Conservation (phyloP, 129 eudicot genomes). For the Flaveria sonorensis region DNA sequence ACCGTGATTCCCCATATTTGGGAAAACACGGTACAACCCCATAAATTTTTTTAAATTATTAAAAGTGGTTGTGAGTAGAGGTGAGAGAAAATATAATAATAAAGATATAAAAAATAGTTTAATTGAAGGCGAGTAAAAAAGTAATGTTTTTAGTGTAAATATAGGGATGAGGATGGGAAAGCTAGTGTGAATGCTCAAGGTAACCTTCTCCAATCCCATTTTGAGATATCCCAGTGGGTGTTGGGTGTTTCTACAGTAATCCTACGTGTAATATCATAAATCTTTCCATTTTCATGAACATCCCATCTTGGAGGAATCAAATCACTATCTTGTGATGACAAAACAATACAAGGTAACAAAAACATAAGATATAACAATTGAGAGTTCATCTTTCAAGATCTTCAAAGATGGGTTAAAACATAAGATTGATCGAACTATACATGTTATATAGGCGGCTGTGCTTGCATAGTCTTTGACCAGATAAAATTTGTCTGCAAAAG, state of each 20-base stretch:
- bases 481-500: neutral
- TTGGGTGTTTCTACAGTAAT: slow-evolving; percentile 49
- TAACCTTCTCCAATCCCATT: slow-evolving; percentile 42
- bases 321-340: slow-evolving; percentile 23
- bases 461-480: neutral
- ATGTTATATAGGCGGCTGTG: slow-evolving; percentile 7
- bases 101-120: no score
- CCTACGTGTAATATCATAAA: slow-evolving; percentile 70
- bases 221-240: slow-evolving; percentile 41
- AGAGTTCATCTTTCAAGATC: slow-evolving; percentile 23
- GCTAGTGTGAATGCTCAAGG: no score
- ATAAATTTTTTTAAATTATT: no score
- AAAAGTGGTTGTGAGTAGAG: no score
- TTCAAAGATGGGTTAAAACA: neutral
- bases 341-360: neutral
- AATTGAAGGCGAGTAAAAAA: no score
- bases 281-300: slow-evolving; percentile 54
- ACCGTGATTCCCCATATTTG: no score
- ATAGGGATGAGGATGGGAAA: no score
- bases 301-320: slow-evolving; percentile 51
- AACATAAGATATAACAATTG: slow-evolving; percentile 11
- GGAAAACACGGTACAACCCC: no score
- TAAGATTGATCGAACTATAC: neutral
- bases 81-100: no score
- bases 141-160: no score